Conservation (phyloP, 2,329 filamentous ascomycete species). For the Colletotrichum endophyticum region DNA sequence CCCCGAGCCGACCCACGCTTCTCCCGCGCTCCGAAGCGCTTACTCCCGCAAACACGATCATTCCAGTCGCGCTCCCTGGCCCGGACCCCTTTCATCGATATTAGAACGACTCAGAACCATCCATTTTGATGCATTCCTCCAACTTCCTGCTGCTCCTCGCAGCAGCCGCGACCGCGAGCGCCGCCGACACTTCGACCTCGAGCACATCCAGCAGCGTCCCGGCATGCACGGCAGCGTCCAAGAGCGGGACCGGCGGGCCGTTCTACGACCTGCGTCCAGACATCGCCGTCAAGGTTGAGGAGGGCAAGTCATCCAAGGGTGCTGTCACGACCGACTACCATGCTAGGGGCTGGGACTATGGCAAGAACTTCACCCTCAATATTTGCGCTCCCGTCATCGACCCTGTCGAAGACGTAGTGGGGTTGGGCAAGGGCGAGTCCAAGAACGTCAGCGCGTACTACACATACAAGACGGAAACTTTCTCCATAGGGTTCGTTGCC, state of each 20-base stretch:
- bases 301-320: conserved; percentile 49
- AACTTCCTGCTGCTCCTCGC: conserved; percentile 39
- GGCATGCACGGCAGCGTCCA: conserved; percentile 61
- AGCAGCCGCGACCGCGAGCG: conserved; percentile 30
- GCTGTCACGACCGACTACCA: conserved; percentile 58
- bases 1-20: not conserved
- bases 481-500: conserved; percentile 74
- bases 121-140: conserved; percentile 23
- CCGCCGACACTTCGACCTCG: conserved; percentile 29
- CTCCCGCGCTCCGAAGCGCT: conserved; percentile 6
- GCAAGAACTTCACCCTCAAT: conserved; percentile 83
- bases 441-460: conserved; percentile 83
- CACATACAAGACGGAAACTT: conserved; percentile 66
- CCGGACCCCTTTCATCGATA: not conserved
- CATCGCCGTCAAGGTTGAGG: conserved; percentile 48
- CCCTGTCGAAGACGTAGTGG: conserved; percentile 64
- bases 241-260: conserved; percentile 54
- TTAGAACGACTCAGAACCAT: conserved; percentile 21
- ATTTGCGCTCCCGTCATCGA: conserved; percentile 80
- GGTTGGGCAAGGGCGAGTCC: conserved; percentile 67
- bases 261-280: conserved; percentile 66
- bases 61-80: not conserved
- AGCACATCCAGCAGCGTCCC: conserved; percentile 48
- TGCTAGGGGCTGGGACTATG: conserved; percentile 77
- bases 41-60: not conserved